Conservation (phyloP, 768 basidiomycete species). For the Naganishia onofrii region DNA sequence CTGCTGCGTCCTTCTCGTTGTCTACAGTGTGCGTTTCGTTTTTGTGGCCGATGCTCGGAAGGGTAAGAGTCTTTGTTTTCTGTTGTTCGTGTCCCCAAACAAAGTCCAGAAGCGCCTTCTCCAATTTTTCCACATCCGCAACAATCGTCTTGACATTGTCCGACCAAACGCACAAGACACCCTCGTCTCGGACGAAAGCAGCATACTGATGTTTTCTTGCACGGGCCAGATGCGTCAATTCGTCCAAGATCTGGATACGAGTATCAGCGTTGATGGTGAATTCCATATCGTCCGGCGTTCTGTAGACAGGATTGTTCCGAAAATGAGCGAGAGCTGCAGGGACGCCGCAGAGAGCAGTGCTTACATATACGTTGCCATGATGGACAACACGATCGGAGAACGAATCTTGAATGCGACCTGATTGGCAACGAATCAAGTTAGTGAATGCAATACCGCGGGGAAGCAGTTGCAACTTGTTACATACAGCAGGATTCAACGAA, state of each 20-base stretch:
- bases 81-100: constrained; percentile 56
- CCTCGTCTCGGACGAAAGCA: constrained; percentile 81
- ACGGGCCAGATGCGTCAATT: constrained; percentile 70
- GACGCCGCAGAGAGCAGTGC: background rate
- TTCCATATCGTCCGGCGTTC: constrained; percentile 17
- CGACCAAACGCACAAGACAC: constrained; percentile 82
- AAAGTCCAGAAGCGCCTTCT: background rate
- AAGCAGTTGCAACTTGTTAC: background rate
- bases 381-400: background rate
- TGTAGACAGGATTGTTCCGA: background rate
- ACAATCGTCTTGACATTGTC: constrained; percentile 76
- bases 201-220: constrained; percentile 87
- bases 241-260: constrained; percentile 78
- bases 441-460: background rate
- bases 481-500: background rate
- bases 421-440: background rate
- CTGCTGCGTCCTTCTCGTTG: background rate
- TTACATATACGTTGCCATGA: background rate
- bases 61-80: no score
- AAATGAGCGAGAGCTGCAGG: background rate
- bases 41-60: background rate
- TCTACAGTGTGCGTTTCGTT: background rate
- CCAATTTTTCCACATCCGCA: constrained; percentile 49
- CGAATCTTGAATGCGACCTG: constrained; percentile 1
- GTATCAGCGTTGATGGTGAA: constrained; percentile 66